A percentile compares a stretch with the other conserved stretches of the same genome.
phyloP scores from a whole-genome alignment of 345 rosid species.

The Hypericum perforatum region DNA sequence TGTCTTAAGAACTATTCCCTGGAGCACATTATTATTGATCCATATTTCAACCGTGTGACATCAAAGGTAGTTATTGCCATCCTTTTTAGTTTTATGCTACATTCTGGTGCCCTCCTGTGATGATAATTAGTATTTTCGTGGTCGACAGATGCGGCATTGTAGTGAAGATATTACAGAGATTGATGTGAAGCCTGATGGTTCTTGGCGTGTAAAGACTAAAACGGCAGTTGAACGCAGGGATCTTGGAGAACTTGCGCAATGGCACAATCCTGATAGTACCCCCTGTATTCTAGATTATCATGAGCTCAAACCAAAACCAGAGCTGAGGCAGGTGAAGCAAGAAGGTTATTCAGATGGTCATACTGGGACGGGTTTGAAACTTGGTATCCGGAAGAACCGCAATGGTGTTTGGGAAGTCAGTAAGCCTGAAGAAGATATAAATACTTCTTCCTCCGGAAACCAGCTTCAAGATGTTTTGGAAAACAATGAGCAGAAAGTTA shows the following conservation, averaged over 20 bases:
- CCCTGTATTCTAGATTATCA: conserved; percentile 30
- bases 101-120: not conserved
- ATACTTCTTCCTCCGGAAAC: conserved; percentile 51
- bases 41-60: conserved; percentile 81
- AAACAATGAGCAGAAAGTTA: conserved; percentile 38
- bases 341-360: conserved; percentile 71
- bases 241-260: conserved; percentile 63
- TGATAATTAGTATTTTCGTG: conserved; percentile 10
- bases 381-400: conserved; percentile 74
- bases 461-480: conserved; percentile 44
- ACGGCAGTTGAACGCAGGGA: conserved; percentile 68
- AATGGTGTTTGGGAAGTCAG: conserved; percentile 91
- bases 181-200: conserved; percentile 90
- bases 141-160: conserved; percentile 64
- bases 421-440: conserved; percentile 56
- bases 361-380: conserved; percentile 52
- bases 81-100: conserved; percentile 1
- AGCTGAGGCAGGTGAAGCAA: conserved; percentile 49
- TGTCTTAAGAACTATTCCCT: conserved; percentile 85
- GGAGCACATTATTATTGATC: conserved; percentile 77
- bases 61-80: conserved; percentile 42
- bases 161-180: conserved; percentile 80
- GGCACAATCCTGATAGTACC: conserved; percentile 80
- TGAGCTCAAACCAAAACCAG: conserved; percentile 39
- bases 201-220: conserved; percentile 88